phyloP scores from a whole-genome alignment of 108 stramenopile species.

The Skeletonema marinoi region DNA sequence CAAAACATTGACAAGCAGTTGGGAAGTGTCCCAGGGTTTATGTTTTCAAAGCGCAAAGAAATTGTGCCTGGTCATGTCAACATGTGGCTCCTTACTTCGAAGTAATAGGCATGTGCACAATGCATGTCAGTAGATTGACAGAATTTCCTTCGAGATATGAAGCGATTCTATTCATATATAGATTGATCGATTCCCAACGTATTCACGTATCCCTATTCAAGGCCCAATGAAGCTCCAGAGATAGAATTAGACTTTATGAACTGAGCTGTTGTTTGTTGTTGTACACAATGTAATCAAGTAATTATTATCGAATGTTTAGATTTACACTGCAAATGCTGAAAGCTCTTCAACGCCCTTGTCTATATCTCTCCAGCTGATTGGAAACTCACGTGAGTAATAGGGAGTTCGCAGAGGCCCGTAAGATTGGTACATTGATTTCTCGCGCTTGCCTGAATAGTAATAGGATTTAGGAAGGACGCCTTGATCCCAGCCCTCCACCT shows the following conservation, averaged over 20 bases:
- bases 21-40: slow-evolving; percentile 29
- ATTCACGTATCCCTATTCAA: not conserved
- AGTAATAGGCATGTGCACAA: not conserved
- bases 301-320: not conserved
- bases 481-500: slow-evolving; percentile 55
- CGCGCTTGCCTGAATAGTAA: slow-evolving; percentile 59
- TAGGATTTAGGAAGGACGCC: slow-evolving; percentile 58
- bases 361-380: slow-evolving; percentile 77
- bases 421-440: slow-evolving; percentile 50
- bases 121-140: too few species aligned
- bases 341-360: slow-evolving; percentile 52
- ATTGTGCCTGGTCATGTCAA: slow-evolving; percentile 58
- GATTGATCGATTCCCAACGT: too few species aligned
- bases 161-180: too few species aligned
- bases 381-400: slow-evolving; percentile 76
- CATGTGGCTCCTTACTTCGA: slow-evolving; percentile 48
- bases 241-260: not conserved
- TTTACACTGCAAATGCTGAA: not conserved
- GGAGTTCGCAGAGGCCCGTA: slow-evolving; percentile 56
- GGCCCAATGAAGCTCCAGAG: not conserved
- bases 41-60: slow-evolving; percentile 14
- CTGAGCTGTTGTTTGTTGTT: not conserved
- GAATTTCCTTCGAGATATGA: too few species aligned
- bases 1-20: slow-evolving; percentile 83
- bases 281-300: not conserved